Conservation (phyloP, 768 basidiomycete genomes). For the Suillus brevipes region DNA sequence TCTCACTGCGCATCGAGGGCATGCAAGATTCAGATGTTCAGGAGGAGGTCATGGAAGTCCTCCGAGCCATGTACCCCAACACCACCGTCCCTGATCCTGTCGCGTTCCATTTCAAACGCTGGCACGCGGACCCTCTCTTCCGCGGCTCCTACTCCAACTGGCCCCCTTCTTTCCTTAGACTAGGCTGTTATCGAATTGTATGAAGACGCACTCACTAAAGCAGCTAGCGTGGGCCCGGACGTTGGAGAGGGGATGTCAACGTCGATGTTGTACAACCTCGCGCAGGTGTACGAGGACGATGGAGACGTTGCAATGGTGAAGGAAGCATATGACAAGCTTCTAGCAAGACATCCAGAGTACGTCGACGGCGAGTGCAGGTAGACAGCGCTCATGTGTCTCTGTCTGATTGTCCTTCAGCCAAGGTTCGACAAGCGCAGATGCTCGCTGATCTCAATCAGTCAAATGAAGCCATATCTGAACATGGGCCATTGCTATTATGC, state of each 20-base stretch:
- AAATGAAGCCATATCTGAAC: conserved; percentile 85
- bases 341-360: conserved; percentile 93
- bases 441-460: conserved; percentile 64
- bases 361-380: conserved; percentile 72
- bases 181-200: too few relatives aligned
- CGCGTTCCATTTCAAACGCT: conserved; percentile 55
- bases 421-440: conserved; percentile 90
- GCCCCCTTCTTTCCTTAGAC: conserved; percentile 62
- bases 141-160: conserved; percentile 63
- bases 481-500: conserved; percentile 96
- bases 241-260: conserved; percentile 72
- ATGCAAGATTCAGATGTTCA: conserved; percentile 48
- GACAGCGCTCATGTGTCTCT: not conserved
- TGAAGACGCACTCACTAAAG: conserved; percentile 69
- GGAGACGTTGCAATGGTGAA: conserved; percentile 72
- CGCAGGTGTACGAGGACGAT: conserved; percentile 84
- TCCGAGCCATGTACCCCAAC: conserved; percentile 61
- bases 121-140: conserved; percentile 50
- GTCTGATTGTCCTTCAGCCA: conserved; percentile 55
- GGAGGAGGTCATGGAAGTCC: conserved; percentile 54
- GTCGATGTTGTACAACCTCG: conserved; percentile 88
- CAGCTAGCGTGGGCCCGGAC: conserved; percentile 45
- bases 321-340: conserved; percentile 84
- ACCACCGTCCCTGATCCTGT: conserved; percentile 53
- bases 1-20: conserved; percentile 56